Evolutionary conservation across 2,329 filamentous ascomycete species (phyloP).

Genomic region (Cladosporium austrohemisphaericum): DNA sequence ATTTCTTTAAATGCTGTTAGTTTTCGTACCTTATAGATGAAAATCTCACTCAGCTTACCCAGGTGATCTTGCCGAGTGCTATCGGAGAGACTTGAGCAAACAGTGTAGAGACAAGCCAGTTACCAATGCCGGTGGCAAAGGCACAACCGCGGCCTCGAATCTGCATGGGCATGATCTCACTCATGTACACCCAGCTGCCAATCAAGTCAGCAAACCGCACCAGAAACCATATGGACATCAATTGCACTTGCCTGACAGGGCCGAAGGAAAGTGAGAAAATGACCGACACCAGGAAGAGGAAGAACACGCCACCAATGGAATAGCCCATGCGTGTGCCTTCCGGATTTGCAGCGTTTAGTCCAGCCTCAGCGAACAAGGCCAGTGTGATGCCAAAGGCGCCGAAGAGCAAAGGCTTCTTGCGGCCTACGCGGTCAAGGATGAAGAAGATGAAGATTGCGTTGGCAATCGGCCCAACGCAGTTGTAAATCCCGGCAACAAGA

Average conservation of each 20-base stretch:
- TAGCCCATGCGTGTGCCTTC: constrained; percentile 42
- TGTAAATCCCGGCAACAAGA: constrained; percentile 59
- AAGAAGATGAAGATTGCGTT: constrained; percentile 60
- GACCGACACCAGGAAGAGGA: constrained; percentile 59
- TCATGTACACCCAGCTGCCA: constrained; percentile 64
- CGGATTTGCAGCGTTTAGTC: constrained; percentile 51
- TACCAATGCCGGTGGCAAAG: constrained; percentile 56
- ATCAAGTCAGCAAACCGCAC: no score
- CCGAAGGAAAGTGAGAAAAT: constrained; percentile 60
- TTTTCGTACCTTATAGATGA: not conserved
- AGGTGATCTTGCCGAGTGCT: constrained; percentile 45
- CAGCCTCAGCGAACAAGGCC: constrained; percentile 58
- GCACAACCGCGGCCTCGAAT: constrained; percentile 59
- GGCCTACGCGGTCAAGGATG: constrained; percentile 52
- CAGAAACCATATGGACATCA: no score
- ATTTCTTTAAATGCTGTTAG: constrained; percentile 39
- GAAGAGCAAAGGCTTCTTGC: constrained; percentile 52
- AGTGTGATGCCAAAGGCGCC: constrained; percentile 54
- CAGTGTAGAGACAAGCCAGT: constrained; percentile 58
- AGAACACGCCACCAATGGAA: constrained; percentile 61
- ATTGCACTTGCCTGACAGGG: no score
- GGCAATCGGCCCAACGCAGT: constrained; percentile 54
- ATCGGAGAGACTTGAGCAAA: constrained; percentile 58
- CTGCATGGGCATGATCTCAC: constrained; percentile 64
- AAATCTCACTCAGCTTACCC: constrained; percentile 34